phyloP scores from a whole-genome alignment of 495 filamentous ascomycete genomes.

The Aspergillus saccharolyticus region DNA sequence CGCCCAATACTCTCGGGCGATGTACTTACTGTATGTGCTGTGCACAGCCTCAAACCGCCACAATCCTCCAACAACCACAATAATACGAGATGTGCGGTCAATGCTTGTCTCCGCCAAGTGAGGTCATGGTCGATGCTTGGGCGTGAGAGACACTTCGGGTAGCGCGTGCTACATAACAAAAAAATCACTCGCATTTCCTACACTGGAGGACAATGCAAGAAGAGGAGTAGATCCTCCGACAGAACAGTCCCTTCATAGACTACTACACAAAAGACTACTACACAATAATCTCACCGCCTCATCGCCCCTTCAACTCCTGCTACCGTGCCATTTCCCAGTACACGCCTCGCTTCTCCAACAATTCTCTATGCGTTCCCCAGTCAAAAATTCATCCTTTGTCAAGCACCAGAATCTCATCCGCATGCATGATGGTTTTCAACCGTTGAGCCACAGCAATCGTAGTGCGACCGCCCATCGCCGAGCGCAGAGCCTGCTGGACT shows the following conservation, averaged over 20 bases:
- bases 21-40: too few relatives aligned
- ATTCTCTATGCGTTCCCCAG: slow-evolving; percentile 60
- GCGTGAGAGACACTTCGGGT: background rate
- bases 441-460: slow-evolving; percentile 73
- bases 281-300: too few relatives aligned
- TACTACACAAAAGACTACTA: too few relatives aligned
- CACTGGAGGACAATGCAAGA: too few relatives aligned
- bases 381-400: slow-evolving; percentile 63
- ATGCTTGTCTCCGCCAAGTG: background rate
- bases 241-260: too few relatives aligned
- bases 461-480: slow-evolving; percentile 63
- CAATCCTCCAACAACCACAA: too few relatives aligned
- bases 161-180: background rate
- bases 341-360: slow-evolving; percentile 38
- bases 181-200: too few relatives aligned
- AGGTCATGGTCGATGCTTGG: background rate
- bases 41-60: too few relatives aligned
- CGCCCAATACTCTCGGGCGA: too few relatives aligned
- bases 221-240: too few relatives aligned
- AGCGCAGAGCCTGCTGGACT: slow-evolving; percentile 63
- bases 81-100: background rate
- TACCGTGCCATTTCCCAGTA: background rate
- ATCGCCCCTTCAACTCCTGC: background rate
- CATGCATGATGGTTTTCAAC: slow-evolving; percentile 67
- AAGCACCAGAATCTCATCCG: slow-evolving; percentile 69